These are phyloP conservation scores for Dactylellina haptotyla DNA, from an alignment of 2,329 filamentous ascomycete species.

Conservation along the genomic window DNA sequence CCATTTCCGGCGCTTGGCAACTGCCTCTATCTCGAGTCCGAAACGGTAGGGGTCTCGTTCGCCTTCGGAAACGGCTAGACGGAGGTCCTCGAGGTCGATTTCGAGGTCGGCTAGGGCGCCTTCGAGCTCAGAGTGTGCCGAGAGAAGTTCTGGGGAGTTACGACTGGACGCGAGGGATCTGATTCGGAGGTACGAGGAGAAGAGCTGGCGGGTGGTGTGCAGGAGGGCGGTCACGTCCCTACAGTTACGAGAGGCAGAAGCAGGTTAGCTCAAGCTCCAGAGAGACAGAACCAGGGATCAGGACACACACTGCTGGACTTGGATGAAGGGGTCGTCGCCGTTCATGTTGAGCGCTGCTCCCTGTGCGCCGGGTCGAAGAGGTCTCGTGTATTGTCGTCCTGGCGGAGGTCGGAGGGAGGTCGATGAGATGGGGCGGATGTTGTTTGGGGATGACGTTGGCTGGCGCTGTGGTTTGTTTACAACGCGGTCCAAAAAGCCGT, in stretches of 20 bases:
- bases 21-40: slow-evolving; percentile 83
- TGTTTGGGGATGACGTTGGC: slow-evolving; percentile 42
- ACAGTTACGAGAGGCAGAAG: slow-evolving; percentile 35
- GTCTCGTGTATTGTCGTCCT: neutral
- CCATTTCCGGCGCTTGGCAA: slow-evolving; percentile 79
- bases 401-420: neutral
- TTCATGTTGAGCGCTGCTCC: slow-evolving; percentile 50
- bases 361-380: neutral
- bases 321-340: slow-evolving; percentile 58
- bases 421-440: neutral
- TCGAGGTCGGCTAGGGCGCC: slow-evolving; percentile 73
- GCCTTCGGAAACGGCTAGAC: slow-evolving; percentile 85
- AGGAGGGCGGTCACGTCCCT: slow-evolving; percentile 91
- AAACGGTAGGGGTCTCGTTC: slow-evolving; percentile 88
- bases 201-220: slow-evolving; percentile 81
- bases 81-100: slow-evolving; percentile 87
- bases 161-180: slow-evolving; percentile 74
- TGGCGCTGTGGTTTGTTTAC: slow-evolving; percentile 54
- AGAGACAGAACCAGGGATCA: slow-evolving; percentile 7
- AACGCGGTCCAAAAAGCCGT: slow-evolving; percentile 33
- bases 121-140: slow-evolving; percentile 76
- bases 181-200: slow-evolving; percentile 95
- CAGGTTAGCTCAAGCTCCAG: slow-evolving; percentile 43
- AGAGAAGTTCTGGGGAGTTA: slow-evolving; percentile 83
- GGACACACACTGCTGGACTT: slow-evolving; percentile 57